Base-by-base conservation (phyloP, 2,329 filamentous ascomycete genomes). In the Rhytidhysteron rufulum region DNA sequence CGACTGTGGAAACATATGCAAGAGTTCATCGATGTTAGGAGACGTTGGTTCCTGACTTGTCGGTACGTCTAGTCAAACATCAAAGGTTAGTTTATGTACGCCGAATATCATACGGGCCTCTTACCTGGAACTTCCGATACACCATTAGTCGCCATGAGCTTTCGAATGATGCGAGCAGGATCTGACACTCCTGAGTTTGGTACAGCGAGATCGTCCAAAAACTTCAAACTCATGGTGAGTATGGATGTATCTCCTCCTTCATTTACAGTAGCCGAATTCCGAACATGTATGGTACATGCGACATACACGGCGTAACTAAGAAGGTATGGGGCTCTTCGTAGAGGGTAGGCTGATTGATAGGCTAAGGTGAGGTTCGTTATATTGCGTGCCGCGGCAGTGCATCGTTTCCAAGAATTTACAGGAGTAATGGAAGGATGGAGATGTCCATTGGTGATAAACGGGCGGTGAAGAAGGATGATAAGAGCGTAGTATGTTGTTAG, bases 291-390 rank as follows among this genome's bases (percentile, higher is more conserved):
- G 0, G 74, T 78, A 0, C 73, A 74, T 4, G 69, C 68, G 1
- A 78, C 73, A 42, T 79, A 80, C 0, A 73, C 77, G 0, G 77
- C 73, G 50, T 80, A 80, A 0, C 72, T 75, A 15, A 79, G 68
- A 1, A 79, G 56, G 40, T 79, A 79, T 0, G 76, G 76, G 0
- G 75, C 72, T 9, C 67, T 57, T 9, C 63, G 57, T 2, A 76
- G 62, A 1, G 68, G 71, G 30, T 74, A 78, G 0, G 66, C 58
- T 21, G 57, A 54, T 18, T 74, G 63, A 32, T 77, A 77, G 4
- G 63, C 58, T 16, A 66, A 63, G 0, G 77, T 48, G 0, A 78
- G 52, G 3, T 58, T 54, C 11, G 68, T 65, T 3, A 77, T 77
- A 11, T 63, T 61, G 8, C 61, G 58, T 0, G 74, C 74, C 0